Evolutionary conservation across 805 yeast species (phyloP).

Genomic region (Grigorovia yakushimaensis): DNA sequence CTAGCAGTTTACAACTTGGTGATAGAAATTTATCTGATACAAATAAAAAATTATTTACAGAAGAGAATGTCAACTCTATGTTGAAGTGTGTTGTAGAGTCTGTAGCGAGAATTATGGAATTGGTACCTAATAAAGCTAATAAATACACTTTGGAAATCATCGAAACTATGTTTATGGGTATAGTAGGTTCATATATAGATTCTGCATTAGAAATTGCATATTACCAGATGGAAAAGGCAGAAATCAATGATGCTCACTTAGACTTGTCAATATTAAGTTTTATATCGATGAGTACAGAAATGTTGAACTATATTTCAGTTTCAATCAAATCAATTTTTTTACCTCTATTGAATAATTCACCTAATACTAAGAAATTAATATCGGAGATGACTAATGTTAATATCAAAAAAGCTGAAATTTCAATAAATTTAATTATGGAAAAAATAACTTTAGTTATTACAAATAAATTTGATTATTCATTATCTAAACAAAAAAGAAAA

Average conservation of each 20-base stretch:
- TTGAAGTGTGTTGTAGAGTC: slow-evolving; percentile 68
- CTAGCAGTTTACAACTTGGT: background rate
- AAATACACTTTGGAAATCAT: slow-evolving; percentile 56
- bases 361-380: slow-evolving; percentile 48
- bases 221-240: slow-evolving; percentile 34
- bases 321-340: slow-evolving; percentile 65
- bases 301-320: slow-evolving; percentile 56
- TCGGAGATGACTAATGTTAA: slow-evolving; percentile 52
- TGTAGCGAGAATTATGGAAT: slow-evolving; percentile 64
- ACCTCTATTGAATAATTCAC: slow-evolving; percentile 59
- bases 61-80: slow-evolving; percentile 49
- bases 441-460: slow-evolving; percentile 48
- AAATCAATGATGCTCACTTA: slow-evolving; percentile 23
- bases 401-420: slow-evolving; percentile 50
- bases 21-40: slow-evolving; percentile 10
- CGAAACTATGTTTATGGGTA: slow-evolving; percentile 55
- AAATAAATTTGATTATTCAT: slow-evolving; percentile 38
- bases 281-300: slow-evolving; percentile 46
- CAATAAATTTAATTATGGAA: slow-evolving; percentile 53
- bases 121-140: slow-evolving; percentile 52
- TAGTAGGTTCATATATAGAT: slow-evolving; percentile 68
- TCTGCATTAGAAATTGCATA: slow-evolving; percentile 65
- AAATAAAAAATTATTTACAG: slow-evolving; percentile 15
- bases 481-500: slow-evolving; percentile 61
- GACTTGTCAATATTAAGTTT: slow-evolving; percentile 40